Conservation (phyloP, 495 filamentous ascomycete species). For the Aspergillus diversus region DNA sequence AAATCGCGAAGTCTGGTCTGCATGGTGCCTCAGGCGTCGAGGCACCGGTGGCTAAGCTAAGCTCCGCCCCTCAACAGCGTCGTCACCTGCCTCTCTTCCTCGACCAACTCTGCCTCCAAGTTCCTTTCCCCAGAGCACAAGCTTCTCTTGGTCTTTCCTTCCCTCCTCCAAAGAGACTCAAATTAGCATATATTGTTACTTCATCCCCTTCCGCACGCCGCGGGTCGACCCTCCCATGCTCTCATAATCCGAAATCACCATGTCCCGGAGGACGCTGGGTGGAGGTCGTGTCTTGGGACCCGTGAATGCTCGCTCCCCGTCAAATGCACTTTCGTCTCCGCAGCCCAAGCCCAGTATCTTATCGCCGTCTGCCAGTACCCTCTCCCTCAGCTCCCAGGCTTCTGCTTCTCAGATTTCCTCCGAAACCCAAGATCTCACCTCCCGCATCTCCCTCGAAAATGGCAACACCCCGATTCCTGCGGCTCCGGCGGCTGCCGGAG, state of each 20-base stretch:
- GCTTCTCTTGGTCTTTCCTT: conserved; percentile 8
- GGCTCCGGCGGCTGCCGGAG: conserved; percentile 57
- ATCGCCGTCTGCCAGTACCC: conserved; percentile 62
- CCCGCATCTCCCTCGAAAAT: conserved; percentile 60
- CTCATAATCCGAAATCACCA: conserved; percentile 47
- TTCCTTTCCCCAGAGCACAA: conserved; percentile 6
- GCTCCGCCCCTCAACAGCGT: conserved; percentile 1
- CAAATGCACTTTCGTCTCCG: conserved; percentile 59
- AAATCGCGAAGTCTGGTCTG: not conserved
- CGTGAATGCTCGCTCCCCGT: conserved; percentile 74
- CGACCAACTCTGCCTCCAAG: not conserved
- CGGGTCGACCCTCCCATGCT: conserved; percentile 42
- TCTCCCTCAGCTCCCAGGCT: conserved; percentile 65
- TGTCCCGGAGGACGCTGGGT: conserved; percentile 84
- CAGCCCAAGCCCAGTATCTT: conserved; percentile 56
- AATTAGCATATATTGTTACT: not conserved
- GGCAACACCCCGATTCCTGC: conserved; percentile 50
- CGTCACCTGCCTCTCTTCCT: conserved; percentile 9
- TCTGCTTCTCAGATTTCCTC: conserved; percentile 62
- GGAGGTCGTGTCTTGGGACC: conserved; percentile 87
- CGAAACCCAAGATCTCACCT: conserved; percentile 61
- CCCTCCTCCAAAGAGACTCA: conserved; percentile 9
- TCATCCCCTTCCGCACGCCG: conserved; percentile 19
- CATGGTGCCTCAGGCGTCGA: conserved; percentile 16
- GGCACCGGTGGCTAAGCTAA: not conserved